These are phyloP conservation scores for Agrocybe praecox DNA, from an alignment of 768 basidiomycete species.

Conservation along the genomic window DNA sequence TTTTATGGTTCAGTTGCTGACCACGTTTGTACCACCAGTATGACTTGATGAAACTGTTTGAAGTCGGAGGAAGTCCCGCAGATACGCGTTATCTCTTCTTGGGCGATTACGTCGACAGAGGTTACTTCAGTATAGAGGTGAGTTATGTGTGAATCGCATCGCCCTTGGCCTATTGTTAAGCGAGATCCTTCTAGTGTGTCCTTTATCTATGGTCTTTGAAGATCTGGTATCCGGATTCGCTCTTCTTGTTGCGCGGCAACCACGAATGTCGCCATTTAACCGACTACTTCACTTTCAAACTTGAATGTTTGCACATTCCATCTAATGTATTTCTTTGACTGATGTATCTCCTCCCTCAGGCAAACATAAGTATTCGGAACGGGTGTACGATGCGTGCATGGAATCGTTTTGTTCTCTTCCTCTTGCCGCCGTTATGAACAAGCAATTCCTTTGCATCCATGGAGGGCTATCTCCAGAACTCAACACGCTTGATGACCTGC, in stretches of 20 bases:
- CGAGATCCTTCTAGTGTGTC: conserved; percentile 69
- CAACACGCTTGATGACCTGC: conserved; percentile 93
- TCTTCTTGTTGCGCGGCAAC: conserved; percentile 96
- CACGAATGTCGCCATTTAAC: conserved; percentile 99
- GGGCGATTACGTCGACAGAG: conserved; percentile 92
- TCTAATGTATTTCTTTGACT: not conserved
- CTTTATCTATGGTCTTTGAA: conserved; percentile 98
- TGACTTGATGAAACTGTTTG: conserved; percentile 94
- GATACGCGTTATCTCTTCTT: conserved; percentile 92
- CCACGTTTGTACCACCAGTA: conserved; percentile 51
- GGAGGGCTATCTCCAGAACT: conserved; percentile 96
- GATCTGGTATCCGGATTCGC: conserved; percentile 98
- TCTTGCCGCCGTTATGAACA: conserved; percentile 98
- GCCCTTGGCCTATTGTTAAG: not conserved
- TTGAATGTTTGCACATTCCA: conserved; percentile 74
- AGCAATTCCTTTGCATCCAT: conserved; percentile 98
- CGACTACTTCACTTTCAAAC: conserved; percentile 98
- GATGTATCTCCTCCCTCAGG: conserved; percentile 47
- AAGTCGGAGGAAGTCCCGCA: conserved; percentile 93
- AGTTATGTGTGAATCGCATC: conserved; percentile 15
- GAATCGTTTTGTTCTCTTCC: conserved; percentile 96
- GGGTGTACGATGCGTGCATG: conserved; percentile 97
- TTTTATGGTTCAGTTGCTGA: conserved; percentile 5
- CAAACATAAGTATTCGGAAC: conserved; percentile 98
- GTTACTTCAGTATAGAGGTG: conserved; percentile 93